Base-by-base conservation (phyloP, 2,329 filamentous ascomycete genomes). In the Furcasterigmium sp. region DNA sequence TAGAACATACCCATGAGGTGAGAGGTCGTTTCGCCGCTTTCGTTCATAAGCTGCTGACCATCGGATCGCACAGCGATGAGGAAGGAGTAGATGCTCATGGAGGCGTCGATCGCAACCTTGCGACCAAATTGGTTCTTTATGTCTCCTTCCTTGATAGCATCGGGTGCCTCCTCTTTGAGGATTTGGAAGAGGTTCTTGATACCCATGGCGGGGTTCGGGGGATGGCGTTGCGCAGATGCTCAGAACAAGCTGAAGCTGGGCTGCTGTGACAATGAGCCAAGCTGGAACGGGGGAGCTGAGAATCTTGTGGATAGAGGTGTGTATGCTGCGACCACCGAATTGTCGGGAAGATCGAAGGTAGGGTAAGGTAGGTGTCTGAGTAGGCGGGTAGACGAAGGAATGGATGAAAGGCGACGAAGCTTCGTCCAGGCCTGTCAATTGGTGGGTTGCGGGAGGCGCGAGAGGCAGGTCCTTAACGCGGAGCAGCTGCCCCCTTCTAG, bases 1-100 rank as follows among this genome's bases (percentile, higher is more conserved):
- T 98, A 98, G 73, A 98, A 98, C 83, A 98, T 91, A 59, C 93
- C 93, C 91, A 98, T 97, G 14, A 98, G 73, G 64, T 98, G 93
- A 15, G 93, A 98, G 1, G 93, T 98, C 2, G 93, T 98, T 65
- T 97, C 90, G 58, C 93, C 93, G 41, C 84, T 85, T 58, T 98
- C 93, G 65, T 85, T 94, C 78, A 84, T 97, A 56, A 98, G 84
- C 67, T 96, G 90, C 64, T 98, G 89, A 55, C 93, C 93, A 56
- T 95, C 90, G 57, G 91, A 96, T 55, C 93, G 90, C 43, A 98
- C 93, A 39, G 93, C 93, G 62, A 98, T 93, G 48, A 98, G 80
- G 73, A 98, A 98, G 67, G 88, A 95, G 76, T 98, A 98, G 59
- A 98, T 91, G 68, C 88, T 95, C 93, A 98, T 98, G 38, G 93